phyloP scores from a whole-genome alignment of 345 rosid species.

The Atalantia buxifolia region DNA sequence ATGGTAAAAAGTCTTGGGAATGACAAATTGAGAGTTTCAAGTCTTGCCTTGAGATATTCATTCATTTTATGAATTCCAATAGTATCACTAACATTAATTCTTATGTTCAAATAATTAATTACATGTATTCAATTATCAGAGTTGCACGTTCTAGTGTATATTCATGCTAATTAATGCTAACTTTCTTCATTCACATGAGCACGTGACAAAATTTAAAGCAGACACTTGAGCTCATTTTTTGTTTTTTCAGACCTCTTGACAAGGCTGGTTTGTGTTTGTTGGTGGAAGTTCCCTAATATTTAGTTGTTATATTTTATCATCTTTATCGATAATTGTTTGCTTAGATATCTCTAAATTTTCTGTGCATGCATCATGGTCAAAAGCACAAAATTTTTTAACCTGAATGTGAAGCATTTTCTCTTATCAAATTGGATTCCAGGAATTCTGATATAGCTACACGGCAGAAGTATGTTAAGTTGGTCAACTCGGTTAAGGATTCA shows the following conservation, averaged over 20 bases:
- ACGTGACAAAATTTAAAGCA: too few species aligned
- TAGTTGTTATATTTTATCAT: background rate
- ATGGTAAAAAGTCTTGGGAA: too few species aligned
- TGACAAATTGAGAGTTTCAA: background rate
- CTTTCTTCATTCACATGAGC: too few species aligned
- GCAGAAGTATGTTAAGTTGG: slow-evolving; percentile 65
- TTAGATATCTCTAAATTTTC: background rate
- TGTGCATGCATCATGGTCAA: background rate
- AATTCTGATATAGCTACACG: slow-evolving; percentile 66
- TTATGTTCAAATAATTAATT: background rate
- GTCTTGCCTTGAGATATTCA: background rate
- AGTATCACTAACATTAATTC: background rate
- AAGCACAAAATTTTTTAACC: too few species aligned
- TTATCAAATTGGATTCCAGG: slow-evolving; percentile 34
- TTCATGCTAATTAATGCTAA: background rate
- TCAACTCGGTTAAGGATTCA: slow-evolving; percentile 66
- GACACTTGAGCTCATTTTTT: too few species aligned
- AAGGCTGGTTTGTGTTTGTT: background rate
- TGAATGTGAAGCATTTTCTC: too few species aligned
- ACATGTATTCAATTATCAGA: background rate
- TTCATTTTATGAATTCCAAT: background rate
- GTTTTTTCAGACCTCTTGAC: background rate
- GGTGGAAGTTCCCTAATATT: background rate
- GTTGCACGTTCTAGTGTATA: background rate
- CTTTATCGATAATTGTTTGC: background rate